A percentile compares a stretch with the other conserved stretches of the same genome.
These are phyloP conservation scores for Cryptomeria japonica DNA, from an alignment of 75 land plant genomes.

Conservation along the genomic window DNA sequence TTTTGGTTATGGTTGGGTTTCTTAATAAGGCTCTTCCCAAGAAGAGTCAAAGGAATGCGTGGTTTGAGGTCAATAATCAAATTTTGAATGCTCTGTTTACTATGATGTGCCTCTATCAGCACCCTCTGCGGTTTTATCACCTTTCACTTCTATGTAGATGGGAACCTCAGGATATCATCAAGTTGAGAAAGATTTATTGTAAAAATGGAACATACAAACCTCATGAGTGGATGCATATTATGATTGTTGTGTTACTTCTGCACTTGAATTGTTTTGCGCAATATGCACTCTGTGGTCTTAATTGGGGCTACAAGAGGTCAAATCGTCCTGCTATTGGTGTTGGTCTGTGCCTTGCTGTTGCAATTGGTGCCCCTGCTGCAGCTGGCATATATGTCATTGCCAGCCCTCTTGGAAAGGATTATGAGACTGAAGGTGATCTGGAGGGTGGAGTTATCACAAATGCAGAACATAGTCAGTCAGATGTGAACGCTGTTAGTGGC, in stretches of 20 bases:
- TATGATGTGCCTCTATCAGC: slow-evolving; percentile 76
- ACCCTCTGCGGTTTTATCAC: slow-evolving; percentile 73
- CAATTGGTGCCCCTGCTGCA: slow-evolving; percentile 61
- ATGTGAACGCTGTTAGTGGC: neutral
- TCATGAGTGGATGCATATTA: slow-evolving; percentile 77
- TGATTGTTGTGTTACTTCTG: slow-evolving; percentile 69
- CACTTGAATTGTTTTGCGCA: slow-evolving; percentile 79
- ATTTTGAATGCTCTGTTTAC: slow-evolving; percentile 85
- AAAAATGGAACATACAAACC: slow-evolving; percentile 69
- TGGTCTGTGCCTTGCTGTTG: slow-evolving; percentile 48
- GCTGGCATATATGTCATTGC: slow-evolving; percentile 64
- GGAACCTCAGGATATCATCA: slow-evolving; percentile 48
- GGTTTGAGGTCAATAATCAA: slow-evolving; percentile 89
- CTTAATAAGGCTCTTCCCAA: slow-evolving; percentile 54
- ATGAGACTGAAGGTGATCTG: slow-evolving; percentile 40
- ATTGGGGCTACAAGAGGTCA: slow-evolving; percentile 71
- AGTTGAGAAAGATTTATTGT: slow-evolving; percentile 68
- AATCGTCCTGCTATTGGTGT: slow-evolving; percentile 69
- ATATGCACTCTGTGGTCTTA: slow-evolving; percentile 87
- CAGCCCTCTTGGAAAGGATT: slow-evolving; percentile 76
- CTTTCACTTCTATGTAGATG: slow-evolving; percentile 61
- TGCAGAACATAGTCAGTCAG: neutral
- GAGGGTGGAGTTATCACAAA: slow-evolving; percentile 23
- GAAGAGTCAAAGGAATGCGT: slow-evolving; percentile 56
- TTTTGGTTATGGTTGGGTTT: slow-evolving; percentile 81